Percentiles rank a stretch among this genome's conserved stretches.
phyloP scores from a whole-genome alignment of 1,139 yeast species.

The Suhomyces atakaporum region DNA sequence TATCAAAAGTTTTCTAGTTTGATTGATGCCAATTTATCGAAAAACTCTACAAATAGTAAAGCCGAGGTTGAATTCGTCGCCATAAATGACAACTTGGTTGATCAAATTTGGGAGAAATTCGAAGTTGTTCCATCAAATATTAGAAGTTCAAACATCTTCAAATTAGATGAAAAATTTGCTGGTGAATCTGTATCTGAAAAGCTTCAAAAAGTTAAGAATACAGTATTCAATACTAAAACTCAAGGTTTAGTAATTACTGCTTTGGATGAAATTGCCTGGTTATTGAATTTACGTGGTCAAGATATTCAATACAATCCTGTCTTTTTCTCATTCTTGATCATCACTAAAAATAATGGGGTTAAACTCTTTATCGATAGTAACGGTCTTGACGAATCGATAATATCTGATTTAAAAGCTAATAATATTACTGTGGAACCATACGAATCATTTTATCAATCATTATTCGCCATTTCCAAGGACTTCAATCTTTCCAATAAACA shows the following conservation, averaged over 20 bases:
- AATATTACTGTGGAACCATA: conserved; percentile 55
- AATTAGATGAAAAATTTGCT: conserved; percentile 45
- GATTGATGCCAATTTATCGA: conserved; percentile 24
- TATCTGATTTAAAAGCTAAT: conserved; percentile 32
- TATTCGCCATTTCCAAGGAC: conserved; percentile 45
- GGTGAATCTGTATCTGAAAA: conserved; percentile 53
- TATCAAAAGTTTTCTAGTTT: conserved; percentile 29
- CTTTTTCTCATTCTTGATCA: conserved; percentile 75
- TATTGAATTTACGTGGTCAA: conserved; percentile 80
- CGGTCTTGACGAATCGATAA: conserved; percentile 15
- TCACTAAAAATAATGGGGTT: conserved; percentile 50
- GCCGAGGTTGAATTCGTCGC: conserved; percentile 63
- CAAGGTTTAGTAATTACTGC: conserved; percentile 63
- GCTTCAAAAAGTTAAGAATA: conserved; percentile 45
- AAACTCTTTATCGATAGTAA: conserved; percentile 59
- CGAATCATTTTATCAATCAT: conserved; percentile 54
- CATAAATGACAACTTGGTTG: conserved; percentile 70
- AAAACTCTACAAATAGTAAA: conserved; percentile 21
- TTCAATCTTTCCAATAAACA: conserved; percentile 41
- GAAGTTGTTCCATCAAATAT: conserved; percentile 52
- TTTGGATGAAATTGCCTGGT: conserved; percentile 91
- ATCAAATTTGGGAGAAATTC: conserved; percentile 66
- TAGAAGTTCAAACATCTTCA: conserved; percentile 40
- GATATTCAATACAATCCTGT: conserved; percentile 91
- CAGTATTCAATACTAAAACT: conserved; percentile 44